These are phyloP conservation scores for Diplocarpon mali DNA, from an alignment of 2,329 filamentous ascomycete genomes.

Conservation along the genomic window DNA sequence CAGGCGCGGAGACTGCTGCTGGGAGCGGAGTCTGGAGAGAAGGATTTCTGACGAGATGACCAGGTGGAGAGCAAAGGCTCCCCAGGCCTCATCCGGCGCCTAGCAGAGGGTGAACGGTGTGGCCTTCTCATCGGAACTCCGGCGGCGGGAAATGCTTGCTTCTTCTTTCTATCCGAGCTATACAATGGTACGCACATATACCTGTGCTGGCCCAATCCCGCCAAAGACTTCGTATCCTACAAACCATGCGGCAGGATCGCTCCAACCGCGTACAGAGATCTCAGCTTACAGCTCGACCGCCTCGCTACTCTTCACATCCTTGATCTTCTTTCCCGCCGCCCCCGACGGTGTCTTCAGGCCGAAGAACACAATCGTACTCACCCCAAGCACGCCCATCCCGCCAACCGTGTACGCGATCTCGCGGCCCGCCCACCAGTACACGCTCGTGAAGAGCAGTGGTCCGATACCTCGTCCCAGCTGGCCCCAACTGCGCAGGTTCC, in stretches of 20 bases:
- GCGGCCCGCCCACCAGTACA: slow-evolving; percentile 97
- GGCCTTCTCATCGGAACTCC: too few species aligned
- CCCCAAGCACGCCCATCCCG: slow-evolving; percentile 66
- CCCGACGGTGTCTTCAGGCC: slow-evolving; percentile 43
- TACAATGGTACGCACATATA: too few species aligned
- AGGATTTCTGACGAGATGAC: too few species aligned
- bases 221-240: not conserved
- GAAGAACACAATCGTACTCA: slow-evolving; percentile 59
- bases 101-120: too few species aligned
- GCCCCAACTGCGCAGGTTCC: slow-evolving; percentile 69
- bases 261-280: not conserved
- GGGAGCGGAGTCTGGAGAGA: too few species aligned
- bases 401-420: slow-evolving; percentile 77
- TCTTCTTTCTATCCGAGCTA: too few species aligned
- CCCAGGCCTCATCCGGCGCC: too few species aligned
- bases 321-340: slow-evolving; percentile 20
- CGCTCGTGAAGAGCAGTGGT: slow-evolving; percentile 79
- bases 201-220: too few species aligned
- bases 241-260: slow-evolving; percentile 32
- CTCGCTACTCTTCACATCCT: slow-evolving; percentile 15
- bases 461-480: slow-evolving; percentile 82
- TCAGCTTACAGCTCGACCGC: slow-evolving; percentile 12
- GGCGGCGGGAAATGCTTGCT: too few species aligned
- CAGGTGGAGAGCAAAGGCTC: too few species aligned
- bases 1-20: too few species aligned